Evolutionary conservation across 129 eudicot species (phyloP).

Genomic region (Arctium lappa): DNA sequence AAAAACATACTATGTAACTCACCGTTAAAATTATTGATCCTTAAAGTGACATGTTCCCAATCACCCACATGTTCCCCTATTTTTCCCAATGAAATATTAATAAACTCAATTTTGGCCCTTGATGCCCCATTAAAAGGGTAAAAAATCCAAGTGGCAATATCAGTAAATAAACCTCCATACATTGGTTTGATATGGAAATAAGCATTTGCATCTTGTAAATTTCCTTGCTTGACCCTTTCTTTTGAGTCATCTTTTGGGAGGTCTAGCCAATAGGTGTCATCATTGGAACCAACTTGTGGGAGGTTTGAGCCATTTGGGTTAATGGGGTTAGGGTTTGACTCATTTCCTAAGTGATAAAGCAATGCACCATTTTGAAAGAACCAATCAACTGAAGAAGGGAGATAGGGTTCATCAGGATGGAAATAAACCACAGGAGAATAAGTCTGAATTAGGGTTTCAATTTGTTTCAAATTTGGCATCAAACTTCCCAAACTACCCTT

Average conservation of each 20-base stretch:
- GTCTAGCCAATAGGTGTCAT: constrained; percentile 47
- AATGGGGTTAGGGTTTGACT: constrained; percentile 39
- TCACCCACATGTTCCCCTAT: constrained; percentile 58
- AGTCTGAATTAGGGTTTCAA: constrained; percentile 38
- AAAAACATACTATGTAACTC: constrained; percentile 39
- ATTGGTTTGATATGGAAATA: constrained; percentile 55
- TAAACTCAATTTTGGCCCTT: constrained; percentile 43
- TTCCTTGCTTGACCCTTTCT: constrained; percentile 44
- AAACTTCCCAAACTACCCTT: constrained; percentile 28
- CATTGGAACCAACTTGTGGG: constrained; percentile 56
- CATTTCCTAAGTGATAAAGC: constrained; percentile 40
- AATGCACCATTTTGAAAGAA: constrained; percentile 57
- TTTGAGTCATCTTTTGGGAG: constrained; percentile 35
- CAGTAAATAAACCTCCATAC: constrained; percentile 46
- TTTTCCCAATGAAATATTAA: constrained; percentile 39
- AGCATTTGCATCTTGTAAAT: constrained; percentile 37
- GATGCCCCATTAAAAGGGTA: constrained; percentile 62
- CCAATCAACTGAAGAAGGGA: constrained; percentile 58
- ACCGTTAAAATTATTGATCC: constrained; percentile 49
- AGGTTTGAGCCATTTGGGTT: constrained; percentile 40
- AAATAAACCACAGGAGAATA: constrained; percentile 46
- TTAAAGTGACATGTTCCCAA: constrained; percentile 57
- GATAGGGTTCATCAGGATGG: constrained; percentile 47
- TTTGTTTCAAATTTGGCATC: constrained; percentile 50
- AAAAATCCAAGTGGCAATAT: constrained; percentile 53